Evolutionary conservation across 805 yeast species (phyloP).

Genomic region (Myxozyma geophila): DNA sequence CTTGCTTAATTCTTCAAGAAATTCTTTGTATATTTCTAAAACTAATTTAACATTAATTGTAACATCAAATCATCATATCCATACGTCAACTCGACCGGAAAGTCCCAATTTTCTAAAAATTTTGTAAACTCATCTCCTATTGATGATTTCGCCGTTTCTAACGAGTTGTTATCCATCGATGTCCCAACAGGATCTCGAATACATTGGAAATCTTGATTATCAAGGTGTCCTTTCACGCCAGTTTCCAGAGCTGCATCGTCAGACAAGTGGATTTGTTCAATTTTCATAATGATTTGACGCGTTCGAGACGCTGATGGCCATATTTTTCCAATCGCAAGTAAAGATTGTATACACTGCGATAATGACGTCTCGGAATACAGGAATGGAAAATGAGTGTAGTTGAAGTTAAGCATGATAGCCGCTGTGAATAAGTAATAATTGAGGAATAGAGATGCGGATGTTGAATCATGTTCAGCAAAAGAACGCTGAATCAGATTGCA

Average conservation of each 20-base stretch:
- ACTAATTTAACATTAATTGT: neutral
- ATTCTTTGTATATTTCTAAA: neutral
- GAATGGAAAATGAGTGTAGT: neutral
- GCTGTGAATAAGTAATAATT: slow-evolving; percentile 8
- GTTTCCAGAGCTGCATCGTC: neutral
- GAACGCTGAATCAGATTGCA: neutral
- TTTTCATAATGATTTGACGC: neutral
- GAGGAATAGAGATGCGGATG: neutral
- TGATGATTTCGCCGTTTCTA: neutral
- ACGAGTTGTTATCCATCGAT: neutral
- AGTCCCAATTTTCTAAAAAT: slow-evolving; percentile 1
- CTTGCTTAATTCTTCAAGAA: neutral
- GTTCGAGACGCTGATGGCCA: slow-evolving; percentile 6
- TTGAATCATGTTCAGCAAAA: neutral
- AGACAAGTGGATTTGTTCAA: neutral
- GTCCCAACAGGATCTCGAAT: too few species aligned
- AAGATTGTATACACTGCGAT: neutral
- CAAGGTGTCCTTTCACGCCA: neutral
- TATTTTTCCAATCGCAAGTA: neutral
- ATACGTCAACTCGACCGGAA: neutral
- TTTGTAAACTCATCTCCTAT: neutral
- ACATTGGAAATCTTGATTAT: too few species aligned
- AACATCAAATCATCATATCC: neutral
- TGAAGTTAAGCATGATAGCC: neutral
- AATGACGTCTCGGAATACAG: neutral